Percentiles rank a stretch among this genome's conserved stretches.
Conservation (phyloP, 768 basidiomycete species). For the Termitomyces sp. region DNA sequence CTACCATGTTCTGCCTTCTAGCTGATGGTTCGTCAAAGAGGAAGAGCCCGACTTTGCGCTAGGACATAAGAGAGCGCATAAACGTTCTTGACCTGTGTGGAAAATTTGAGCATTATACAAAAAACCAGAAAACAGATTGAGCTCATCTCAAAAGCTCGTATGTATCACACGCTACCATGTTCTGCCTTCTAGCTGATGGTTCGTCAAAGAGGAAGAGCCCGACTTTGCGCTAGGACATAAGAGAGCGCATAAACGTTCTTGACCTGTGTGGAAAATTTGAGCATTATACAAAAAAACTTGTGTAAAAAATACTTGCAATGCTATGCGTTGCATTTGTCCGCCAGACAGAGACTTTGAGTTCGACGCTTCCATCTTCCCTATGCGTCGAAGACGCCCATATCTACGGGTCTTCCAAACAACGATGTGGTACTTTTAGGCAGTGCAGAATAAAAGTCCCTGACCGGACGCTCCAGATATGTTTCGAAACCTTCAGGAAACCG, state of each 20-base stretch:
- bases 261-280: slow-evolving; percentile 37
- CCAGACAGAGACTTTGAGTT: slow-evolving; percentile 48
- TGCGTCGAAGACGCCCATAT: slow-evolving; percentile 43
- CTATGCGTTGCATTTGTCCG: slow-evolving; percentile 74
- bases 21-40: slow-evolving; percentile 75
- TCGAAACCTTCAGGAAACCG: slow-evolving; percentile 64
- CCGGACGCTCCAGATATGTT: slow-evolving; percentile 71
- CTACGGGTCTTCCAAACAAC: slow-evolving; percentile 57
- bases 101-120: not conserved
- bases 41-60: slow-evolving; percentile 50
- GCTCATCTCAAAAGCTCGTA: not conserved
- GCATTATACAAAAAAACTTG: not conserved
- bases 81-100: slow-evolving; percentile 56
- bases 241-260: slow-evolving; percentile 66
- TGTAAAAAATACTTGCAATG: slow-evolving; percentile 45
- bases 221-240: slow-evolving; percentile 45
- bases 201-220: slow-evolving; percentile 70
- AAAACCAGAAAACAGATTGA: too few species aligned
- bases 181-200: slow-evolving; percentile 74
- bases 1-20: slow-evolving; percentile 70
- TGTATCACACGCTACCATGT: slow-evolving; percentile 46
- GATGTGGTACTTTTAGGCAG: slow-evolving; percentile 62
- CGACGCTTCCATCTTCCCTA: slow-evolving; percentile 39
- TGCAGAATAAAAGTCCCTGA: slow-evolving; percentile 63
- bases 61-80: slow-evolving; percentile 59